Percentiles rank a stretch among this genome's conserved stretches.
These are phyloP conservation scores for Tetraselmis striata DNA, from an alignment of 139 green algal genomes.

Conservation along the genomic window DNA sequence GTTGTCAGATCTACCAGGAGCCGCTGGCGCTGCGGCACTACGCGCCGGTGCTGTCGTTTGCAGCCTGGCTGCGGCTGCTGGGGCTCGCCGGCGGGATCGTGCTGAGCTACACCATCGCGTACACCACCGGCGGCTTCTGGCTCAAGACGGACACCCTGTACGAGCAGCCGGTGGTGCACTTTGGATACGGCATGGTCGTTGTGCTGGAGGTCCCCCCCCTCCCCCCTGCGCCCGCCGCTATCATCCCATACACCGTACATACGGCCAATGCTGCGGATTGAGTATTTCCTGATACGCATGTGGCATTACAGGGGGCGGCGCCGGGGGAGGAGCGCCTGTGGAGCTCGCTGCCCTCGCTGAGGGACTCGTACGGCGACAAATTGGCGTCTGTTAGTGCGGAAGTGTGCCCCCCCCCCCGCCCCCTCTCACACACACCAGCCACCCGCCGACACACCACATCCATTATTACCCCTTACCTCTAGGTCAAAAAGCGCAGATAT, in stretches of 20 bases:
- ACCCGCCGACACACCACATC: no score
- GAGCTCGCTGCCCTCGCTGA: background rate
- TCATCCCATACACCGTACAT: no score
- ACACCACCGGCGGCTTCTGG: background rate
- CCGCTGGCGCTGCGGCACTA: background rate
- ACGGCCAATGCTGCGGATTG: no score
- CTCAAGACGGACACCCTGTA: background rate
- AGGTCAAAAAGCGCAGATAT: background rate
- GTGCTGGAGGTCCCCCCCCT: background rate
- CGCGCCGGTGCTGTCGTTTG: background rate
- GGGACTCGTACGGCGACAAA: background rate
- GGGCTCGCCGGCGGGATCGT: background rate
- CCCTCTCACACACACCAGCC: no score
- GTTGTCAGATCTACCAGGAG: background rate
- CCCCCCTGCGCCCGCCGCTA: no score
- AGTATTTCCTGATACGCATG: no score
- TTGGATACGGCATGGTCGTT: background rate
- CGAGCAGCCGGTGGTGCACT: background rate
- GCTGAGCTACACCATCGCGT: background rate
- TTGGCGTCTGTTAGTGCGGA: background rate
- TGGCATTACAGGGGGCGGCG: background rate
- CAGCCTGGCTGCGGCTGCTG: background rate
- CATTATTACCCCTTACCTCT: no score
- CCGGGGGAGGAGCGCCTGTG: background rate
- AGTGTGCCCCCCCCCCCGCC: no score